phyloP scores from a whole-genome alignment of 768 basidiomycete genomes.

The Boletus tomentosulus region DNA sequence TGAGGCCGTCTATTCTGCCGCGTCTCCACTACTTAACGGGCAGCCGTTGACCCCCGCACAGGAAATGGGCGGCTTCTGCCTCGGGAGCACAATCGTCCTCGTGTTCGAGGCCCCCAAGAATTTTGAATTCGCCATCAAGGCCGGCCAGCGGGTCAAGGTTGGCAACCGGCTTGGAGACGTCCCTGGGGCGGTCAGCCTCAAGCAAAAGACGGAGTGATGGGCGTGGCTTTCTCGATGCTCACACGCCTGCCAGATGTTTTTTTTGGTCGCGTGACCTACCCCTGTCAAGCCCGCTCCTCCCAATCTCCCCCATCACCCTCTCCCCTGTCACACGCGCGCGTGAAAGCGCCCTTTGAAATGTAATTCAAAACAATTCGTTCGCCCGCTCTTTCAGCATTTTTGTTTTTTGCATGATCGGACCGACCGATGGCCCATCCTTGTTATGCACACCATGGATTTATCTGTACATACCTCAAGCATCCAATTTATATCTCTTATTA shows the following conservation, averaged over 20 bases:
- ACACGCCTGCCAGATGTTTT: background rate
- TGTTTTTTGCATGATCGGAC: background rate
- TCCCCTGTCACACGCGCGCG: background rate
- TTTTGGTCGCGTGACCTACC: background rate
- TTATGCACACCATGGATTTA: background rate
- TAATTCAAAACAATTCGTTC: background rate
- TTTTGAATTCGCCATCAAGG: constrained; percentile 73
- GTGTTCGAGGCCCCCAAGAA: constrained; percentile 90
- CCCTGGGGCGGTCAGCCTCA: constrained; percentile 10
- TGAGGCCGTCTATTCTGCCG: constrained; percentile 87
- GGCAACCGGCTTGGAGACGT: constrained; percentile 76
- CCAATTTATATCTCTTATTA: background rate
- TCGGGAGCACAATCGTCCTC: constrained; percentile 93
- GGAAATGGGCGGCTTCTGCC: constrained; percentile 96
- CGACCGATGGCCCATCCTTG: background rate
- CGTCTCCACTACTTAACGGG: constrained; percentile 78
- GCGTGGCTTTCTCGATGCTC: background rate
- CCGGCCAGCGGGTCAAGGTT: constrained; percentile 83
- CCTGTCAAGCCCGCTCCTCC: background rate
- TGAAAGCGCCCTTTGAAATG: background rate
- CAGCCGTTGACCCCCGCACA: constrained; percentile 85
- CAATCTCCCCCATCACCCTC: background rate
- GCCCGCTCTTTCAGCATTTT: background rate
- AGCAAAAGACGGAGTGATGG: constrained; percentile 32
- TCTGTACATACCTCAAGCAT: background rate